These are phyloP conservation scores for Ampelocalamus luodianensis DNA, from an alignment of 176 grass and related monocot genomes.

Conservation along the genomic window DNA sequence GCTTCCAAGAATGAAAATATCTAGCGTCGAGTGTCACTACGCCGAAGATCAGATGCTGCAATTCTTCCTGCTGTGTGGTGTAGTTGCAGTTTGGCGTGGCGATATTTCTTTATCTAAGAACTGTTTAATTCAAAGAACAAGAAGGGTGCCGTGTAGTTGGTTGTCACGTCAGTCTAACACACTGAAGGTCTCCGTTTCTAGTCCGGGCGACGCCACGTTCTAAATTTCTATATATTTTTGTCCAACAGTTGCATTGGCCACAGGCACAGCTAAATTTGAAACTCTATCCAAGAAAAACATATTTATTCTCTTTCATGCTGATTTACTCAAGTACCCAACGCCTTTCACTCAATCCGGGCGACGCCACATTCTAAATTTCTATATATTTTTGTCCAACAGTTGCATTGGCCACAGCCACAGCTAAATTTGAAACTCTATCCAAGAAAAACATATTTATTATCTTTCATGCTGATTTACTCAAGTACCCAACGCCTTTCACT, in stretches of 20 bases:
- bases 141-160: constrained; percentile 56
- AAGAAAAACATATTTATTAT: not conserved
- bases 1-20: not conserved
- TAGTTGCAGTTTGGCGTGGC: not conserved
- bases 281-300: not conserved
- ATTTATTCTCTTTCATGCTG: not conserved
- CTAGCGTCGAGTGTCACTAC: not conserved
- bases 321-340: not conserved
- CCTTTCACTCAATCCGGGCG: constrained; percentile 59
- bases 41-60: not conserved
- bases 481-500: not conserved
- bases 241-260: not conserved
- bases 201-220: constrained; percentile 62
- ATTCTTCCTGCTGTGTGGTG: not conserved
- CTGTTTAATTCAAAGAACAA: not conserved
- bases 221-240: not conserved
- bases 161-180: constrained; percentile 93
- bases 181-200: constrained; percentile 83
- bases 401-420: too few species aligned
- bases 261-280: not conserved
- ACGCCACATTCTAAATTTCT: constrained; percentile 33
- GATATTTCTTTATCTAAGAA: not conserved
- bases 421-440: not conserved
- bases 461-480: not conserved
- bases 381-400: not conserved